phyloP scores from a whole-genome alignment of 73 alveolate genomes.

The Paramecium octaurelia region DNA sequence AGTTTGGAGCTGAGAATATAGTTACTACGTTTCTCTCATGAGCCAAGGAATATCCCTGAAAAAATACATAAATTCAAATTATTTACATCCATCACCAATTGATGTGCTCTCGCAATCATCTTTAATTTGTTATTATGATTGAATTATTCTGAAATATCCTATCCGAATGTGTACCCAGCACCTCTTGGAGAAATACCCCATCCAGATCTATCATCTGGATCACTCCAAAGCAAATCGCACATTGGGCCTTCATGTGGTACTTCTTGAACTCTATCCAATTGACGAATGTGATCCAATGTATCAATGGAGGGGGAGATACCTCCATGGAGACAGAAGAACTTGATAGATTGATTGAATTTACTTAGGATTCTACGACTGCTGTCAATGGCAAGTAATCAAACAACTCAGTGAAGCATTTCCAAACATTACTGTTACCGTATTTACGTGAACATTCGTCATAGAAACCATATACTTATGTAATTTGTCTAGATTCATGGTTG shows the following conservation, averaged over 20 bases:
- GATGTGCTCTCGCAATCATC: constrained; percentile 91
- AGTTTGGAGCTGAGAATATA: constrained; percentile 94
- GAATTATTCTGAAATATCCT: constrained; percentile 79
- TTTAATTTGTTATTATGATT: constrained; percentile 79
- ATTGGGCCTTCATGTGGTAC: constrained; percentile 92
- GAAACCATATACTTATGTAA: constrained; percentile 92
- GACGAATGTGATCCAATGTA: constrained; percentile 64
- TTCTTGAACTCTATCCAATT: constrained; percentile 80
- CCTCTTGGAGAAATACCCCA: constrained; percentile 81
- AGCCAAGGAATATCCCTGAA: neutral
- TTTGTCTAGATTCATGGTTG: constrained; percentile 86
- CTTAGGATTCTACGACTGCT: constrained; percentile 85
- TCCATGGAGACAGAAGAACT: constrained; percentile 67
- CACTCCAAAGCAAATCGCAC: constrained; percentile 94
- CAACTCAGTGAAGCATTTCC: constrained; percentile 86
- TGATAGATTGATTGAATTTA: neutral
- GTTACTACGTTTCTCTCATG: constrained; percentile 76
- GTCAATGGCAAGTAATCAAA: constrained; percentile 85
- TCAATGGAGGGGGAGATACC: constrained; percentile 71
- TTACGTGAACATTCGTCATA: constrained; percentile 90
- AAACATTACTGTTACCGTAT: constrained; percentile 82
- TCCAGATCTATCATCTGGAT: constrained; percentile 77
- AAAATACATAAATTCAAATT: constrained; percentile 68
- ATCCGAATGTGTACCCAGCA: constrained; percentile 82
- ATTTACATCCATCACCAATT: constrained; percentile 88